Evolutionary conservation across 768 basidiomycete genomes (phyloP), one percentile per base, ranked within the genome.

Genomic region (Suillus subalutaceus): DNA sequence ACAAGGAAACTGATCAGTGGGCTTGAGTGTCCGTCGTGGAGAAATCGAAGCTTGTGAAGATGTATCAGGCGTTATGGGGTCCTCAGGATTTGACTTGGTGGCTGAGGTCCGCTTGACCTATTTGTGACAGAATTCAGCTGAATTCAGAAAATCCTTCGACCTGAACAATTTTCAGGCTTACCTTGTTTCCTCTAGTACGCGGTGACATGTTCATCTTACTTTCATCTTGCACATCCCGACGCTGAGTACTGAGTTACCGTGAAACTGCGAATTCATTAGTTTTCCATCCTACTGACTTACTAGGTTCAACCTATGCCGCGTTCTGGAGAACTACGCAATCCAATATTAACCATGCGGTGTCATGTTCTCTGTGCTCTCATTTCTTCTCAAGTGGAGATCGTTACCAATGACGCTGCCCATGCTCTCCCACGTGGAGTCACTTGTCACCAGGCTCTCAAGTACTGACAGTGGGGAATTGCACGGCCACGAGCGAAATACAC

Each of bases 11-110:
- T 64, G 62, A 20, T 41, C 38, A 38, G 57, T 41, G 63, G 40
- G 50, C 18, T 13, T 10, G 32, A 53, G 30, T 63, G 50, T 37
- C 26, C 3, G 63, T 63, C 37, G 63, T 63, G 57, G 52, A 62
- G n/a, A 64, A 62, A 58, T 64, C 18, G 9, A 59, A 15, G 38
- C 23, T 40, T 41, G 59, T 56, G 55, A 35, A 13, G 52, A n/a
- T 20, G 55, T 56, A 35, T 56, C 35, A 30, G 16, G 26, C 20
- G 26, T 20, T 60, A 26, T 60, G 59, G 59, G 59, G 59, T 43
- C 59, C 59, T 18, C 26, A 12, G 58, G 2, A 26, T 16, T 2
- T 9, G 3, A 26, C 2, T 4, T 10, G 58, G 58, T 40, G 58
- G 41, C 58, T 18, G 38, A 40, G 58, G 58, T 59, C 58, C 37